phyloP scores from a whole-genome alignment of 2,329 filamentous ascomycete genomes.

The Colletotrichum spaethianum region DNA sequence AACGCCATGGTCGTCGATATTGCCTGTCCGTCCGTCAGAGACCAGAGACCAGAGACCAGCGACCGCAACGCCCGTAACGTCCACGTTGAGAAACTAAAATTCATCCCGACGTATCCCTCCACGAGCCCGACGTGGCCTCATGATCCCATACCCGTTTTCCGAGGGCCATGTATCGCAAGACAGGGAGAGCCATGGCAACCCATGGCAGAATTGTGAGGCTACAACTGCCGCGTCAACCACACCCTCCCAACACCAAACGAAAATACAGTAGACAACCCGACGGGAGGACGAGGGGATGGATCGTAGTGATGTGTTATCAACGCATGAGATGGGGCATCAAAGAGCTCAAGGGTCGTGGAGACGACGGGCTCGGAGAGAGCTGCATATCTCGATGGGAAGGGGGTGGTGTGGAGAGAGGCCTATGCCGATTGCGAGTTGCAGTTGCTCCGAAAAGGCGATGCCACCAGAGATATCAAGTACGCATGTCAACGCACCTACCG shows the following conservation, averaged over 20 bases:
- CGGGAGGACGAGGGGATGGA: neutral
- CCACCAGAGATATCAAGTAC: neutral
- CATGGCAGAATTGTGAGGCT: neutral
- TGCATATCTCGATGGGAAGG: neutral
- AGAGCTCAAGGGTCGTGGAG: neutral
- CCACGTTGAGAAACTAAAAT: neutral
- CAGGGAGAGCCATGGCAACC: neutral
- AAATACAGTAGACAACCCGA: neutral
- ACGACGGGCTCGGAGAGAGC: neutral
- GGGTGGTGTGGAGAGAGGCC: neutral
- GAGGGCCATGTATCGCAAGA: neutral
- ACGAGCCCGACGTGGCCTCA: neutral
- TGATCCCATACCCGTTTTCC: neutral
- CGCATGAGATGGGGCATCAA: neutral
- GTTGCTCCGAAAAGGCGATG: neutral
- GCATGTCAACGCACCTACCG: neutral
- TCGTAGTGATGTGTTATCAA: neutral
- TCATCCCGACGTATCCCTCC: neutral
- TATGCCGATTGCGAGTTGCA: neutral
- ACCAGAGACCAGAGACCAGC: neutral
- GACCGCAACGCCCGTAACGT: neutral
- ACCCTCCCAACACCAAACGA: neutral
- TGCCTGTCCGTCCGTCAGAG: slow-evolving; percentile 8
- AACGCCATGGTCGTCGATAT: neutral
- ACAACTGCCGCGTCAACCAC: slow-evolving; percentile 8